Evolutionary conservation across 768 basidiomycete genomes (phyloP).

Genomic region (Boletus bicolor): DNA sequence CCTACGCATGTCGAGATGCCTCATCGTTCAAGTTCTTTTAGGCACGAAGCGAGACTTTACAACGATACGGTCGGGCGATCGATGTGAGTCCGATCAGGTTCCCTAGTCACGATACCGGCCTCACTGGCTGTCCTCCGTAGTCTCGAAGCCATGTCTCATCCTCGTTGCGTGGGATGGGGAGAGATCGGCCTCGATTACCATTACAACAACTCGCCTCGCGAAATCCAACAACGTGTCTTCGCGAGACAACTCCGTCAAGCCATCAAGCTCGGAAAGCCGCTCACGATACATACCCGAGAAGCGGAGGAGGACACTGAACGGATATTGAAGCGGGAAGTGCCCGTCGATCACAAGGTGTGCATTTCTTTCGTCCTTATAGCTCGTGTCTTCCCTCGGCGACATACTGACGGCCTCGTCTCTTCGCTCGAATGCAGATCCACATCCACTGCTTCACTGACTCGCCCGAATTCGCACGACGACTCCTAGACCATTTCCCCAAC

Average conservation of each 20-base stretch:
- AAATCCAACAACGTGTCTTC: slow-evolving; percentile 65
- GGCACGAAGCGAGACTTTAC: slow-evolving; percentile 73
- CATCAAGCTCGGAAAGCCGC: slow-evolving; percentile 64
- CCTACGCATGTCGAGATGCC: neutral
- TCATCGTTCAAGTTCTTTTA: slow-evolving; percentile 18
- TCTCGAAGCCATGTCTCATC: slow-evolving; percentile 72
- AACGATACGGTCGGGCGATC: slow-evolving; percentile 63
- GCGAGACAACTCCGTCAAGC: slow-evolving; percentile 66
- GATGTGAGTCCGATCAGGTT: slow-evolving; percentile 45
- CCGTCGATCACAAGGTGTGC: slow-evolving; percentile 61
- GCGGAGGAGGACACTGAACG: slow-evolving; percentile 80
- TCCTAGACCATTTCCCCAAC: slow-evolving; percentile 77
- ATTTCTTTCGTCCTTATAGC: neutral
- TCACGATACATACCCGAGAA: slow-evolving; percentile 85
- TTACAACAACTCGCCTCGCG: slow-evolving; percentile 73
- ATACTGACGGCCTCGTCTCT: neutral
- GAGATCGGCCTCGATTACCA: slow-evolving; percentile 89
- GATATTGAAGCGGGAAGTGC: slow-evolving; percentile 75
- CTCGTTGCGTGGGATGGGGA: slow-evolving; percentile 83
- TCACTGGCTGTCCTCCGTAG: slow-evolving; percentile 33
- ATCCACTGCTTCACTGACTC: slow-evolving; percentile 88
- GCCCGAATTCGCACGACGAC: slow-evolving; percentile 65
- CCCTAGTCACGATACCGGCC: neutral
- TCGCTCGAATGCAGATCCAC: slow-evolving; percentile 52
- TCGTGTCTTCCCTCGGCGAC: neutral